Evolutionary conservation across 2,329 filamentous ascomycete genomes (phyloP).

Genomic region (Phyllosticta citribraziliensis): DNA sequence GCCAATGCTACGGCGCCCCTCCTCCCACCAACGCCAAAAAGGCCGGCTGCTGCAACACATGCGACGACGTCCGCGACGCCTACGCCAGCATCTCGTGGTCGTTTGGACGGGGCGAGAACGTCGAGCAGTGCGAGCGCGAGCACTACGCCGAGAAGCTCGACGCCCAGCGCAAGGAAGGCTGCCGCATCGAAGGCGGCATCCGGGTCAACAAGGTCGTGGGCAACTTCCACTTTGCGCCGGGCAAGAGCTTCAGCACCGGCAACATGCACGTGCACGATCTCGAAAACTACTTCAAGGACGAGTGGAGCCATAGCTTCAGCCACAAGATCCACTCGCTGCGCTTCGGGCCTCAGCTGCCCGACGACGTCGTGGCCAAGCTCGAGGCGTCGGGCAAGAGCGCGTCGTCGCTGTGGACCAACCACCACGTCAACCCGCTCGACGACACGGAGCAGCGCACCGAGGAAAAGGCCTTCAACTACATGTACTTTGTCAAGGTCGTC

Average conservation of each 20-base stretch:
- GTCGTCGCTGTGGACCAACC: constrained; percentile 63
- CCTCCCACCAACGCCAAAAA: constrained; percentile 64
- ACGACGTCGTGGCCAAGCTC: constrained; percentile 44
- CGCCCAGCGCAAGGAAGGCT: constrained; percentile 81
- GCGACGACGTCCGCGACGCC: constrained; percentile 90
- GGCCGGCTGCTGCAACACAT: constrained; percentile 90
- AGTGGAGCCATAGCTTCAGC: constrained; percentile 71
- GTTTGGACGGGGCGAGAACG: constrained; percentile 81
- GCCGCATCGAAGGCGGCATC: constrained; percentile 82
- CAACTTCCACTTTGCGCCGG: constrained; percentile 97
- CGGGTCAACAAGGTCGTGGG: constrained; percentile 97
- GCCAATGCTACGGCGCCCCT: constrained; percentile 79
- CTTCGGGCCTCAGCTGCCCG: constrained; percentile 85
- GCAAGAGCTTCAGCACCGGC: constrained; percentile 88
- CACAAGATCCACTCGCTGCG: constrained; percentile 82
- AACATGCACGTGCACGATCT: constrained; percentile 98
- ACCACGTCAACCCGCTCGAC: constrained; percentile 89
- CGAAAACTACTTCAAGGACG: constrained; percentile 81
- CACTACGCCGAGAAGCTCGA: constrained; percentile 87
- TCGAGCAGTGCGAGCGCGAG: constrained; percentile 92
- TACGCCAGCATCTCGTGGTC: constrained; percentile 87
- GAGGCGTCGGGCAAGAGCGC: constrained; percentile 49
- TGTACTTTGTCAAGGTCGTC: constrained; percentile 99
- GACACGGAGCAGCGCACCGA: constrained; percentile 63
- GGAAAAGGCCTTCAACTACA: constrained; percentile 86